These are phyloP conservation scores for Neobulgaria alba DNA, from an alignment of 2,329 filamentous ascomycete species.

Conservation along the genomic window DNA sequence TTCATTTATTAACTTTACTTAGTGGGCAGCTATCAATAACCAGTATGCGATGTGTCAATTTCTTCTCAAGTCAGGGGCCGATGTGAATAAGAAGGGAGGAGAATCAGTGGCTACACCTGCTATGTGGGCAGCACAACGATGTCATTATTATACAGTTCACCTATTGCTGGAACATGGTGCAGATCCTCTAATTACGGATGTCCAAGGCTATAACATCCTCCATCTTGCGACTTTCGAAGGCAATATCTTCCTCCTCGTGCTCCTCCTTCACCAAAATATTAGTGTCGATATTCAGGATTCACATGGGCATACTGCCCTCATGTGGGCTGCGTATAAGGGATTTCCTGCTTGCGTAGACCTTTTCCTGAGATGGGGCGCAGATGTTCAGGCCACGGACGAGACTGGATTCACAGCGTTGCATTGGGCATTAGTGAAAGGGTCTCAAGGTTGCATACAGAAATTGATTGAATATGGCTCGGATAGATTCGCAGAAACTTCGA, in stretches of 20 bases:
- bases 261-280: conserved; percentile 91
- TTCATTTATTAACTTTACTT: conserved; percentile 11
- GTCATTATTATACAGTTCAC: conserved; percentile 94
- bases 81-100: conserved; percentile 91
- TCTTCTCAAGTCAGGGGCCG: conserved; percentile 67
- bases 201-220: conserved; percentile 95
- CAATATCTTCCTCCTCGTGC: conserved; percentile 79
- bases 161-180: conserved; percentile 85
- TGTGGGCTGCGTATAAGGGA: conserved; percentile 99
- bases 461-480: conserved; percentile 93
- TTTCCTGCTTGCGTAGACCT: conserved; percentile 87
- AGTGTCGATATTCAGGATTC: conserved; percentile 85
- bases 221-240: conserved; percentile 97
- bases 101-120: conserved; percentile 90
- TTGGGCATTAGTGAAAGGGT: conserved; percentile 94
- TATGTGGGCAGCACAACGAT: conserved; percentile 94
- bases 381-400: conserved; percentile 82
- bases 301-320: conserved; percentile 86
- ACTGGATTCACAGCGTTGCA: conserved; percentile 91
- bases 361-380: conserved; percentile 89
- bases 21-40: conserved; percentile 99
- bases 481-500: conserved; percentile 78
- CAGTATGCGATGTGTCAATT: conserved; percentile 97
- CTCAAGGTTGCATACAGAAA: conserved; percentile 81
- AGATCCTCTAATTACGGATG: conserved; percentile 84